These are phyloP conservation scores for Zasmidium citrigriseum DNA, from an alignment of 2,329 filamentous ascomycete species.

Conservation along the genomic window DNA sequence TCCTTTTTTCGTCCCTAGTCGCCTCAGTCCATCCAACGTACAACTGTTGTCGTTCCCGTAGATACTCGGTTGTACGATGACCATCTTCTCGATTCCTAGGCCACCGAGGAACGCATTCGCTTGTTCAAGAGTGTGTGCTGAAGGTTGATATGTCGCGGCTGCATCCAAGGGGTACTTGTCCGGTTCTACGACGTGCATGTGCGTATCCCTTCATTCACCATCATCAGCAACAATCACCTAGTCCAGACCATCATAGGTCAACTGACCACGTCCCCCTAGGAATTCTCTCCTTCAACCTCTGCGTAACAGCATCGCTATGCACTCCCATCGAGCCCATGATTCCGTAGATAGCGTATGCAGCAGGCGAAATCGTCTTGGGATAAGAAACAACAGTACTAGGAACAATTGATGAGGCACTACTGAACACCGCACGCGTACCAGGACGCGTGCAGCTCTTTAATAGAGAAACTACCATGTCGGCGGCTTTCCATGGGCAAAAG, in stretches of 20 bases:
- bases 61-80: conserved; percentile 62
- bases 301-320: neutral
- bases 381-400: neutral
- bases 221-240: neutral
- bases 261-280: neutral
- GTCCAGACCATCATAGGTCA: neutral
- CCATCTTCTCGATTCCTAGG: conserved; percentile 57
- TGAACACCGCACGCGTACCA: too few relatives aligned
- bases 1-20: conserved; percentile 51
- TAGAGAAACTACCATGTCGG: neutral
- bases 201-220: conserved; percentile 52
- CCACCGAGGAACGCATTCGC: conserved; percentile 54
- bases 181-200: conserved; percentile 65
- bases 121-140: conserved; percentile 51
- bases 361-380: neutral
- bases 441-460: neutral
- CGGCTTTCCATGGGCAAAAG: neutral
- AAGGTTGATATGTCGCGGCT: conserved; percentile 55
- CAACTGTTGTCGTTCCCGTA: conserved; percentile 64
- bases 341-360: neutral
- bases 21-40: conserved; percentile 55
- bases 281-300: neutral
- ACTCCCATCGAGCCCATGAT: neutral
- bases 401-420: neutral
- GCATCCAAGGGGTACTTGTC: conserved; percentile 50